Evolutionary conservation across 371 early-diverging fungal species (phyloP).

Genomic region (Mortierella sp.): DNA sequence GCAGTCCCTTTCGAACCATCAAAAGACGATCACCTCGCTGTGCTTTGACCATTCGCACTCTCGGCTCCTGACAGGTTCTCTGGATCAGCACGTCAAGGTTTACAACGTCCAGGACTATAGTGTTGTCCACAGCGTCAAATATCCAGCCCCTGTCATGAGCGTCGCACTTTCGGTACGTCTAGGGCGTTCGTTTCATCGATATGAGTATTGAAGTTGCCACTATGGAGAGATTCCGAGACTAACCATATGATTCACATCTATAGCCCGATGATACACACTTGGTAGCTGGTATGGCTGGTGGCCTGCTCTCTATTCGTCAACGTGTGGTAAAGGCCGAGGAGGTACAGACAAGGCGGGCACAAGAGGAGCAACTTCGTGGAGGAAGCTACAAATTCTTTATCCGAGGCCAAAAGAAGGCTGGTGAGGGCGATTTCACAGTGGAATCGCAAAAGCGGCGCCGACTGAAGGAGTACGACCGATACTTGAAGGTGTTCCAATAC

Average conservation of each 20-base stretch:
- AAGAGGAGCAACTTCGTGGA: conserved; percentile 60
- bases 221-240: neutral
- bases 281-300: conserved; percentile 93
- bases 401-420: conserved; percentile 65
- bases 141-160: conserved; percentile 91
- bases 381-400: conserved; percentile 79
- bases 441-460: conserved; percentile 70
- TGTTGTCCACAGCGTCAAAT: conserved; percentile 88
- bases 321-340: conserved; percentile 73
- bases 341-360: conserved; percentile 50
- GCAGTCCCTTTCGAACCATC: conserved; percentile 85
- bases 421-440: conserved; percentile 75
- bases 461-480: conserved; percentile 83
- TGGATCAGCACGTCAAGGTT: conserved; percentile 96
- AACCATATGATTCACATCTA: neutral
- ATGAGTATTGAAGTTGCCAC: neutral
- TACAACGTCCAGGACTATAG: conserved; percentile 87
- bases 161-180: conserved; percentile 78
- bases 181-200: neutral
- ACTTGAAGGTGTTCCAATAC: conserved; percentile 85
- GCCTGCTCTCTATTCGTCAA: conserved; percentile 88
- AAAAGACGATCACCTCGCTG: conserved; percentile 94
- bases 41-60: conserved; percentile 81
- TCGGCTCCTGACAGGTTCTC: conserved; percentile 87
- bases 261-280: conserved; percentile 88